Conservation (phyloP, 2,329 filamentous ascomycete genomes). For the Xylaria sp. region DNA sequence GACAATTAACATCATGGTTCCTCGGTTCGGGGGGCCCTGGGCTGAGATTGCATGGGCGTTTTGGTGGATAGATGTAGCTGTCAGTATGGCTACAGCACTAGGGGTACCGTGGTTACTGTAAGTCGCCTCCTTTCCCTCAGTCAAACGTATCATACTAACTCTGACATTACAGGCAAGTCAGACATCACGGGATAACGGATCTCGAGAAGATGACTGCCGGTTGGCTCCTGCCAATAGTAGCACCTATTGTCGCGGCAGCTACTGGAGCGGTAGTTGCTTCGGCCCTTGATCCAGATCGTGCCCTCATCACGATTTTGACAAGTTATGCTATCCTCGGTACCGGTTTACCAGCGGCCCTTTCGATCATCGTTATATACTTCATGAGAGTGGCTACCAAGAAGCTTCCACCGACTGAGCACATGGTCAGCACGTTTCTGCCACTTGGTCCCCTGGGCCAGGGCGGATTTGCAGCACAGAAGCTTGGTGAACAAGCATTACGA, state of each 20-base stretch:
- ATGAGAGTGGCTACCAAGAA: constrained; percentile 66
- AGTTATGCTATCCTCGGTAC: constrained; percentile 65
- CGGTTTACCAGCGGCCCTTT: constrained; percentile 63
- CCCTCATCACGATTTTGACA: constrained; percentile 61
- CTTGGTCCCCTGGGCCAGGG: constrained; percentile 74
- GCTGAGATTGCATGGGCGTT: constrained; percentile 65
- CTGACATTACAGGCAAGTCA: constrained; percentile 21
- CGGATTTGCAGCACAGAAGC: constrained; percentile 66
- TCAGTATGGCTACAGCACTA: constrained; percentile 56
- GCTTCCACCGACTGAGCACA: constrained; percentile 65
- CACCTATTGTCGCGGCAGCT: constrained; percentile 70
- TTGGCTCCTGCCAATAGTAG: constrained; percentile 67
- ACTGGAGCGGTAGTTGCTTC: constrained; percentile 63
- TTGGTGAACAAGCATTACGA: constrained; percentile 59
- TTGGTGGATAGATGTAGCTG: constrained; percentile 66
- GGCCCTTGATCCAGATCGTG: constrained; percentile 57
- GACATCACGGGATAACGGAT: constrained; percentile 51
- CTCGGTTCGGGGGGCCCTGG: constrained; percentile 68
- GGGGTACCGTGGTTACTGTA: constrained; percentile 64
- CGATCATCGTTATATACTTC: constrained; percentile 67
- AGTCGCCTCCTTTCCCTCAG: not conserved
- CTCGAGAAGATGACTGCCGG: constrained; percentile 68
- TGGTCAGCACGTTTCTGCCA: constrained; percentile 74
- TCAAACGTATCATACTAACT: constrained; percentile 5
- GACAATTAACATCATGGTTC: constrained; percentile 66